Base-by-base conservation (phyloP, 768 basidiomycete genomes). In the Lactarius pseudohatsudake region DNA sequence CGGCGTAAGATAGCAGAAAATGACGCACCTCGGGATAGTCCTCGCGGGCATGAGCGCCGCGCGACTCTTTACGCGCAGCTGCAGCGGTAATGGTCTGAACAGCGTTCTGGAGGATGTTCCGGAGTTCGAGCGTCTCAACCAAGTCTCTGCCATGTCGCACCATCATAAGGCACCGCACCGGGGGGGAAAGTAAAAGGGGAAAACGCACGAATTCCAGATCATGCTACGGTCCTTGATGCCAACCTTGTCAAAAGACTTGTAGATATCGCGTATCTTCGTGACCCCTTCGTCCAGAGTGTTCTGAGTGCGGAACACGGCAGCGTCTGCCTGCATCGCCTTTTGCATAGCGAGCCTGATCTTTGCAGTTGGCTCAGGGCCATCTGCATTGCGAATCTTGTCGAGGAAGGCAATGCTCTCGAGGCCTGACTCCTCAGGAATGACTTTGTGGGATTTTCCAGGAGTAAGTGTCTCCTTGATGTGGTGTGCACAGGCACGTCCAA, bases 1-100 rank as follows among this genome's bases (percentile, higher is more conserved):
- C n/a, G n/a, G 36, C 20, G n/a, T 45, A 53, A 59, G 11, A 66
- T 13, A 41, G 36, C 58, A 15, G n/a, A 36, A 22, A 6, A 18
- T 5, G 5, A 78, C 84, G 59, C 66, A 92, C 92, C 30, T 99
- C 96, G n/a, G 94, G 88, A 83, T 79, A 98, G 77, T 99, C 97
- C 79, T 98, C 97, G 72, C 97, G 94, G 58, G 97, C 97, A 75
- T 99, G 97, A 45, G 97, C 97, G 76, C 97, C 97, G 76, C 97
- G 93, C 56, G 94, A 96, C 76, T 98, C 97, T 80, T 95, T 93
- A 72, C 96, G 91, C 62, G 94, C 94, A 61, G 92, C 91, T 22
- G 93, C 94, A 57, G 92, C 88, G 13, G 88, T 89, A 74, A 98
- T 95, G 62, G 97, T 98, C 79, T 98, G 96, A 67, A 95, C 86